Conservation (phyloP, 495 filamentous ascomycete genomes). For the Aspergillus sclerotioniger region DNA sequence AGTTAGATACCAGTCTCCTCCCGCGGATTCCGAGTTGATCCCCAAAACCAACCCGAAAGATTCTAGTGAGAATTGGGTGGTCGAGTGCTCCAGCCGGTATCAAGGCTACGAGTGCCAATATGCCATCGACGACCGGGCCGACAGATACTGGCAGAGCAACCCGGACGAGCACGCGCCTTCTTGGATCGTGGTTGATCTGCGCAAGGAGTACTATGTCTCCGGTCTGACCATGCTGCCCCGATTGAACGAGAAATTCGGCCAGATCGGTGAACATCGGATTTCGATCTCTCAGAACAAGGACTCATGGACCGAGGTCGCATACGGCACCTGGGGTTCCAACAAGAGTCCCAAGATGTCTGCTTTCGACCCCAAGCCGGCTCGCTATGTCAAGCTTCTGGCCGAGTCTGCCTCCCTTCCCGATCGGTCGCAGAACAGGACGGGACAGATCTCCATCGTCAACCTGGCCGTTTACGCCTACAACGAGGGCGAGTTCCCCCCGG, state of each 20-base stretch:
- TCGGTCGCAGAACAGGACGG: constrained; percentile 5
- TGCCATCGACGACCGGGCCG: constrained; percentile 2
- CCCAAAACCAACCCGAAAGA: background rate
- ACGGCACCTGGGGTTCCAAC: constrained; percentile 44
- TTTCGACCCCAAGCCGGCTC: constrained; percentile 35
- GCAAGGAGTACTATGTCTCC: background rate
- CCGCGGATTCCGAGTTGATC: constrained; percentile 3
- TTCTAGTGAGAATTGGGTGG: background rate
- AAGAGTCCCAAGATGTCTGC: constrained; percentile 38
- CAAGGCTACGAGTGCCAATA: background rate
- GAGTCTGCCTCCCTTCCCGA: constrained; percentile 2
- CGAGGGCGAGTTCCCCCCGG: constrained; percentile 10
- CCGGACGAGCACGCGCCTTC: background rate
- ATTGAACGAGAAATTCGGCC: constrained; percentile 16
- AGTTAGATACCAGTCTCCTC: constrained; percentile 7
- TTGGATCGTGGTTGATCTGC: background rate
- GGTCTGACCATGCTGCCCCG: background rate
- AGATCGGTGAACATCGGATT: constrained; percentile 42
- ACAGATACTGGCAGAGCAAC: background rate
- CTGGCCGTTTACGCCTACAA: constrained; percentile 26
- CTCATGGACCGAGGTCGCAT: constrained; percentile 37
- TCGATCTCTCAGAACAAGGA: constrained; percentile 37
- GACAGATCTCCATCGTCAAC: constrained; percentile 31
- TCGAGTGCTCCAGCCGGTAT: background rate
- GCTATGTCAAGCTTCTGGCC: constrained; percentile 44